Base-by-base conservation (phyloP, 495 filamentous ascomycete species). In the Bryoglossum gracile region DNA sequence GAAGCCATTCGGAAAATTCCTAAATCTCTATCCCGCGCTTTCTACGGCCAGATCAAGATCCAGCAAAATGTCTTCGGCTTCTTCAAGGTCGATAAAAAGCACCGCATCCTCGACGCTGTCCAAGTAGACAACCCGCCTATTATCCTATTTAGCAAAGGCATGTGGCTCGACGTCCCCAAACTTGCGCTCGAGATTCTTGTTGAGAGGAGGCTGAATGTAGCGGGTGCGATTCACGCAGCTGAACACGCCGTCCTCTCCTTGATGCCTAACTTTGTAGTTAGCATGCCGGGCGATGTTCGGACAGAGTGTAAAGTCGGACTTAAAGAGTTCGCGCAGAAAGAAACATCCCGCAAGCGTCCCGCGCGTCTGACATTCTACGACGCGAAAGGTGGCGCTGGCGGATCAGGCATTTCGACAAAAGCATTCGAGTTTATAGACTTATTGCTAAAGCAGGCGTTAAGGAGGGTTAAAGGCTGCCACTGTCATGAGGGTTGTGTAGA, bases 291-390 rank as follows among this genome's bases (percentile, higher is more conserved):
- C 39, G 90, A 95, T 51, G 88, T 97, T 13, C 81, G 86, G 16
- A 97, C 92, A 0, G 92, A 97, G 68, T 98, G 92, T 59, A 97
- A 98, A 66, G 69, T 73, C 50, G 72, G 75, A 1, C 62, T 80
- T 19, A 90, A 89, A 59, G 86, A 89, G 54, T 89, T 95, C 38
- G 82, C 87, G 16, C 80, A 82, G 57, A 79, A 80, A 47, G 81
- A 87, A 59, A 82, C 79, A 11, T 63, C 66, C 1, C 76, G 92
- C n/a, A 94, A 92, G 63, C 73, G 92, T 5, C 91, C 92, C 0
- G 92, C 90, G 0, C 68, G 92, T 8, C 67, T 98, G 46, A 95
- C 88, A 0, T 95, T 98, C 66, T 97, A 95, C 64, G 92, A 98
- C 58, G 83, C 87, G 8, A 92, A 92, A 63, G 92, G 89, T 16